Conservation (phyloP, 305 asterid species). For the Rubia peregrina region DNA sequence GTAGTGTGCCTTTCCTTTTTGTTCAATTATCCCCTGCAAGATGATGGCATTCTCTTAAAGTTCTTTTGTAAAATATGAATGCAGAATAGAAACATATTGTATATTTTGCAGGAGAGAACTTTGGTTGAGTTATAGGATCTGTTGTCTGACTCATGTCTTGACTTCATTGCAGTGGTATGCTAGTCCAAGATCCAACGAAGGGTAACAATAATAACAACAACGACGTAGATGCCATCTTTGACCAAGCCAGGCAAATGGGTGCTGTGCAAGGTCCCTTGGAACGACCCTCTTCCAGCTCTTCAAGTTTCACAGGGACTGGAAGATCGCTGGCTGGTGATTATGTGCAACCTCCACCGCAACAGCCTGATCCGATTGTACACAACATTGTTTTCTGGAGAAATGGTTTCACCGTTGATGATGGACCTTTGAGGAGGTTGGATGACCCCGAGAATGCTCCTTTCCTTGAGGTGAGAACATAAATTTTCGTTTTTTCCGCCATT, state of each 20-base stretch:
- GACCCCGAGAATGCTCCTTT: constrained; percentile 83
- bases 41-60: background rate
- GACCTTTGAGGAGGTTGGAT: constrained; percentile 83
- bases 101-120: too few relatives aligned
- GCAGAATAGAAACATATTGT: background rate
- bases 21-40: background rate
- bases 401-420: constrained; percentile 85
- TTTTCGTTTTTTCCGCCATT: background rate
- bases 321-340: constrained; percentile 68
- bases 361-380: constrained; percentile 68
- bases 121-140: background rate
- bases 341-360: constrained; percentile 50
- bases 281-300: constrained; percentile 72
- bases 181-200: constrained; percentile 85
- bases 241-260: constrained; percentile 77
- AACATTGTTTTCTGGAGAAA: constrained; percentile 91
- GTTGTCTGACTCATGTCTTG: constrained; percentile 15
- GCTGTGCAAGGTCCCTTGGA: constrained; percentile 59
- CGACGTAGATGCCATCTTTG: constrained; percentile 80
- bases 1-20: background rate
- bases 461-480: constrained; percentile 49
- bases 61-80: background rate
- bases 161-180: constrained; percentile 65
- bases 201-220: constrained; percentile 22
- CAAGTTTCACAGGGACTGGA: constrained; percentile 75